These are phyloP conservation scores for Phytophthora europaea DNA, from an alignment of 352 stramenopile species.

Conservation along the genomic window DNA sequence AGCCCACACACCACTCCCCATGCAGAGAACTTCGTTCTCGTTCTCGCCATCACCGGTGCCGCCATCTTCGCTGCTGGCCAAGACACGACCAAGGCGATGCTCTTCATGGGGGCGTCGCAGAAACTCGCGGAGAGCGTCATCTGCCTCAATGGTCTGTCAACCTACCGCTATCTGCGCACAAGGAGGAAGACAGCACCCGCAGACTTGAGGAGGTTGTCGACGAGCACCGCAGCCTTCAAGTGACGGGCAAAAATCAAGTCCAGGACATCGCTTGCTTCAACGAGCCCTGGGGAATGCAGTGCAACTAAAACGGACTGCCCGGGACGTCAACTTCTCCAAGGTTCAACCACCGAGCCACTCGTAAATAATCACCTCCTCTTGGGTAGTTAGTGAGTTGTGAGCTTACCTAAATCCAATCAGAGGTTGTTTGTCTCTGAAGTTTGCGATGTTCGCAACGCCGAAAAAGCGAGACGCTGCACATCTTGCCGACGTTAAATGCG, in stretches of 20 bases:
- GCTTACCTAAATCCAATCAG: neutral
- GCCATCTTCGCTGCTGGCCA: neutral
- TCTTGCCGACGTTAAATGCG: too few relatives aligned
- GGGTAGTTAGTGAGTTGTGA: neutral
- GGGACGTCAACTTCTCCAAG: neutral
- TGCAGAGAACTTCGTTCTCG: neutral
- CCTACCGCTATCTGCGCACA: neutral
- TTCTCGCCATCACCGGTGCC: neutral
- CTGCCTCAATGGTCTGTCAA: neutral
- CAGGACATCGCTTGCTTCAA: slow-evolving; percentile 3
- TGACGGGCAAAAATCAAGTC: slow-evolving; percentile 6
- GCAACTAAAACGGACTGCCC: neutral
- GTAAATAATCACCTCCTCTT: neutral
- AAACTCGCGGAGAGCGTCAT: neutral
- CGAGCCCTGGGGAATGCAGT: neutral
- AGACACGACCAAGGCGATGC: neutral
- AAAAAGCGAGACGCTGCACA: too few relatives aligned
- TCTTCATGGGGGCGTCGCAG: neutral
- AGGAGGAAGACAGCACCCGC: neutral
- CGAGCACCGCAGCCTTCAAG: slow-evolving; percentile 14
- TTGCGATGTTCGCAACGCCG: too few relatives aligned
- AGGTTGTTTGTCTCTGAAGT: neutral
- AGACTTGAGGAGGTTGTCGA: slow-evolving; percentile 10
- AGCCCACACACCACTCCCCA: neutral
- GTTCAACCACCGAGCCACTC: neutral